phyloP scores from a whole-genome alignment of 2,329 filamentous ascomycete genomes.

The Diaporthe helianthi region DNA sequence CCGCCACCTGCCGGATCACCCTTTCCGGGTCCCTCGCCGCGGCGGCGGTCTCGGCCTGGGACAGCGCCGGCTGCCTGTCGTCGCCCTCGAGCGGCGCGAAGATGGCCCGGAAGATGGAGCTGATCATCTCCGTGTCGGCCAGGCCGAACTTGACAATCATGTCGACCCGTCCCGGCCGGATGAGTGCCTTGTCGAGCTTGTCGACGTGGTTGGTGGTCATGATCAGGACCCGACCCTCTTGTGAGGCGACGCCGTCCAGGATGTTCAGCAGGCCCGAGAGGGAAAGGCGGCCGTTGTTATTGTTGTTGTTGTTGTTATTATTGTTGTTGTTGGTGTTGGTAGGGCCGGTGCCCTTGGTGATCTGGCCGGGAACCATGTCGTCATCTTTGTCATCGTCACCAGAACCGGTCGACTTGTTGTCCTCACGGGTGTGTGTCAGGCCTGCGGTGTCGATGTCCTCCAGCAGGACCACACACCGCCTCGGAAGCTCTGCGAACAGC shows the following conservation, averaged over 20 bases:
- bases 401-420: constrained; percentile 13
- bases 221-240: constrained; percentile 68
- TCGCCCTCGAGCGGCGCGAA: constrained; percentile 61
- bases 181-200: constrained; percentile 67
- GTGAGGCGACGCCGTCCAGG: constrained; percentile 74
- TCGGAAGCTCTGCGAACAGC: constrained; percentile 72
- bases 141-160: constrained; percentile 64
- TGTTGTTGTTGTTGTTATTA: constrained; percentile 35
- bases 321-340: constrained; percentile 26
- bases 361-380: constrained; percentile 17
- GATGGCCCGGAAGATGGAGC: constrained; percentile 64
- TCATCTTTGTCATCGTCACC: constrained; percentile 35
- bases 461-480: constrained; percentile 74
- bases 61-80: constrained; percentile 41
- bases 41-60: constrained; percentile 34
- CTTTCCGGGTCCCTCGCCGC: constrained; percentile 42
- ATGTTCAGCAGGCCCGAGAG: constrained; percentile 82
- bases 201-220: constrained; percentile 72
- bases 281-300: constrained; percentile 57
- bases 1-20: constrained; percentile 38
- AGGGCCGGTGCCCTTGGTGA: constrained; percentile 12
- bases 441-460: constrained; percentile 81
- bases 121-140: constrained; percentile 59
- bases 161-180: constrained; percentile 68
- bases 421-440: constrained; percentile 65